These are phyloP conservation scores for Pseudogymnoascus sp. DNA, from an alignment of 2,329 filamentous ascomycete species.

Conservation along the genomic window DNA sequence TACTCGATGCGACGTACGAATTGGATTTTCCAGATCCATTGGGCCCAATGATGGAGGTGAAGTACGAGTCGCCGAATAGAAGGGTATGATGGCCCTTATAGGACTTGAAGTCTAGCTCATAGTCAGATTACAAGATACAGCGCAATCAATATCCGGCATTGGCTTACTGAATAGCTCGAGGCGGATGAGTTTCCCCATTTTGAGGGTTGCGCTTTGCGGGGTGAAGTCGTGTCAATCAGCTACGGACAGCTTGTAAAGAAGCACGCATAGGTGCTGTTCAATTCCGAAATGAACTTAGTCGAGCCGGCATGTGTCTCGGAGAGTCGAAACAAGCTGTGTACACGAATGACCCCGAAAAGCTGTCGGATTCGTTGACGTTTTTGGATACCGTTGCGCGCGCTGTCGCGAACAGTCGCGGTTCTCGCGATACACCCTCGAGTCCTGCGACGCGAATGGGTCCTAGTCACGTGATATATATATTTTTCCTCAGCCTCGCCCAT, in stretches of 20 bases:
- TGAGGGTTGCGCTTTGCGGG: slow-evolving; percentile 31
- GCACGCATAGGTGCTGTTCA: not conserved
- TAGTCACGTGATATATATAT: not conserved
- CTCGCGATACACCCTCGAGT: not conserved
- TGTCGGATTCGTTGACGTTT: slow-evolving; percentile 5
- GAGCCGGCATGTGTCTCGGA: not conserved
- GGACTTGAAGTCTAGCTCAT: slow-evolving; percentile 80
- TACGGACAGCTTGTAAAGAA: not conserved
- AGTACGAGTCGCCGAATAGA: slow-evolving; percentile 94
- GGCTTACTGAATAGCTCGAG: slow-evolving; percentile 84
- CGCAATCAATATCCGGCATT: slow-evolving; percentile 12
- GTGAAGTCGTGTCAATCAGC: not conserved
- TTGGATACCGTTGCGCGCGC: not conserved
- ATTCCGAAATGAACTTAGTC: not conserved
- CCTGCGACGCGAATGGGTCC: not conserved
- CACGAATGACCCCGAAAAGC: not conserved
- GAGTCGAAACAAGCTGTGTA: not conserved
- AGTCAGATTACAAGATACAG: slow-evolving; percentile 16
- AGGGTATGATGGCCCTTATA: slow-evolving; percentile 95
- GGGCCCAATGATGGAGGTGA: slow-evolving; percentile 97
- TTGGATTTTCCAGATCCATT: slow-evolving; percentile 99
- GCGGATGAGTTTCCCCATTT: slow-evolving; percentile 91
- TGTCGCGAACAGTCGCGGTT: slow-evolving; percentile 8
- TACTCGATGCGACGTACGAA: slow-evolving; percentile 47
- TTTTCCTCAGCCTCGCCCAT: not conserved